A percentile compares a stretch with the other conserved stretches of the same genome.
phyloP scores from a whole-genome alignment of 805 yeast genomes.

The Clavispora fructus region DNA sequence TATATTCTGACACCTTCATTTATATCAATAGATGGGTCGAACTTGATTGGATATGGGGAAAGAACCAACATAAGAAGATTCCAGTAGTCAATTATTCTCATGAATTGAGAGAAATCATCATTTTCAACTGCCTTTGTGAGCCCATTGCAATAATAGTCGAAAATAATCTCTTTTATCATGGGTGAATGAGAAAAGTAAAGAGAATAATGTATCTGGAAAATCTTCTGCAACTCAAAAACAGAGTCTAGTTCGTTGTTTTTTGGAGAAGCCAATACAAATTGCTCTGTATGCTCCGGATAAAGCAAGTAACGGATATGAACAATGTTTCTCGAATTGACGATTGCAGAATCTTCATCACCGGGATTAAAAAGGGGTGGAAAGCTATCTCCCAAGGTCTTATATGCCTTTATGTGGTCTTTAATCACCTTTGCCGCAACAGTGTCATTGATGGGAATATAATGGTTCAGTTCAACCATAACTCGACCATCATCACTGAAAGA shows the following conservation, averaged over 20 bases:
- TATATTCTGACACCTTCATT: slow-evolving; percentile 12
- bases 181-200: slow-evolving; percentile 37
- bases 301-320: slow-evolving; percentile 29
- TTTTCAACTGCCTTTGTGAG: slow-evolving; percentile 27
- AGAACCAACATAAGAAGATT: slow-evolving; percentile 33
- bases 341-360: background rate
- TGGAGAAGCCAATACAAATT: slow-evolving; percentile 44
- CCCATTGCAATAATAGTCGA: slow-evolving; percentile 27
- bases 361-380: slow-evolving; percentile 27
- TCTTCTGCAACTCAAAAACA: slow-evolving; percentile 51
- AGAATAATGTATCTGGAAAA: slow-evolving; percentile 37
- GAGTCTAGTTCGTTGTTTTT: slow-evolving; percentile 59
- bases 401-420: slow-evolving; percentile 22
- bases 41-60: slow-evolving; percentile 24
- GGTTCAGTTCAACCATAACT: slow-evolving; percentile 15
- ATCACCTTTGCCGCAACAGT: slow-evolving; percentile 28
- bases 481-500: slow-evolving; percentile 10
- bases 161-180: slow-evolving; percentile 24
- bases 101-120: slow-evolving; percentile 30
- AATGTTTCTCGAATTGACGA: slow-evolving; percentile 25
- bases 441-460: slow-evolving; percentile 22
- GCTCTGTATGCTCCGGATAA: slow-evolving; percentile 41
- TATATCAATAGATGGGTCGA: slow-evolving; percentile 14
- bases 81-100: slow-evolving; percentile 38
- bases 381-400: slow-evolving; percentile 28